A percentile compares a stretch with the other conserved stretches of the same genome.
phyloP scores from a whole-genome alignment of 441 rosid species.

The Populus hybrid region DNA sequence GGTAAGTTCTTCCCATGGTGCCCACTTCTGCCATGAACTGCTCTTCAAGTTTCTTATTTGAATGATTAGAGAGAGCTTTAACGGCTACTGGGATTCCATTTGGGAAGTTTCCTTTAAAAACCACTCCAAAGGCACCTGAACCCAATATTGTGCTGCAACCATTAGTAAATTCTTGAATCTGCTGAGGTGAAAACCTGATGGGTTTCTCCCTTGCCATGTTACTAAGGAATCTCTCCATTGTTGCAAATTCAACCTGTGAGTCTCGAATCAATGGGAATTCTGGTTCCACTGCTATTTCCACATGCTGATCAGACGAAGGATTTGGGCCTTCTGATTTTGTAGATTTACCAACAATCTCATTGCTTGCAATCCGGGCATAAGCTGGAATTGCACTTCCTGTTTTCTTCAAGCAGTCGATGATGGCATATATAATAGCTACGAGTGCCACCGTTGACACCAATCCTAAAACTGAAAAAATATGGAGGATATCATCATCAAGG shows the following conservation, averaged over 20 bases:
- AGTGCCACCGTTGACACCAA: conserved; percentile 9
- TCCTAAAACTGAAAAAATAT: conserved; percentile 7
- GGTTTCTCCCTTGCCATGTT: conserved; percentile 18
- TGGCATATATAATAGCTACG: conserved; percentile 11
- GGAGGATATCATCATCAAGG: neutral
- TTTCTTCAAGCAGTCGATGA: conserved; percentile 19
- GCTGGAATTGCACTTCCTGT: conserved; percentile 16
- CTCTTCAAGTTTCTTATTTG: conserved; percentile 18
- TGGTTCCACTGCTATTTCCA: neutral
- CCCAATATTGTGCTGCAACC: conserved; percentile 14
- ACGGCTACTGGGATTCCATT: conserved; percentile 15
- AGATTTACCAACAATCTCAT: neutral
- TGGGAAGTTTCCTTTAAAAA: conserved; percentile 15
- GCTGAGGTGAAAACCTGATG: conserved; percentile 16
- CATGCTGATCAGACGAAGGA: neutral
- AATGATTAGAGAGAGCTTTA: conserved; percentile 9
- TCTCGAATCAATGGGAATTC: neutral
- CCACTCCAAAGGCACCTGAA: conserved; percentile 23
- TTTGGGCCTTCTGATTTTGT: neutral
- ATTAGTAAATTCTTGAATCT: conserved; percentile 7
- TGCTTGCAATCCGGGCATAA: conserved; percentile 9
- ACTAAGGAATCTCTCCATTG: conserved; percentile 20
- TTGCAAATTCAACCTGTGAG: conserved; percentile 9
- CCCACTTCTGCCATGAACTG: conserved; percentile 32
- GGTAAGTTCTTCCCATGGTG: conserved; percentile 32